Percentiles rank a stretch among this genome's conserved stretches.
Conservation (phyloP, 2,329 filamentous ascomycete species). For the Thermothelomyces thermophilus region DNA sequence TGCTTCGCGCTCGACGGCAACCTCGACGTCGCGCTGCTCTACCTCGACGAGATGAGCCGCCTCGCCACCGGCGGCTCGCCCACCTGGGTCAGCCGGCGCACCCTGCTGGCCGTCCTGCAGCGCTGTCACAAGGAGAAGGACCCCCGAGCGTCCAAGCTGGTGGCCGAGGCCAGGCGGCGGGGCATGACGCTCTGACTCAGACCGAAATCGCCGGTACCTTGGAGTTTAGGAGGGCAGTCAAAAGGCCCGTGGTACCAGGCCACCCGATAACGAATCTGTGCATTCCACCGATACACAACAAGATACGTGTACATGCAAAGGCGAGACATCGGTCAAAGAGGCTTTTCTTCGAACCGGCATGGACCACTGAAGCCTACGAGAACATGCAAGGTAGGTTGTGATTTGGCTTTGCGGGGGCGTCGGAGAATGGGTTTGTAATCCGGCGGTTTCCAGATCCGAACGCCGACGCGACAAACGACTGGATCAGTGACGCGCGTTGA, state of each 20-base stretch:
- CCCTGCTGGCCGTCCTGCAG: conserved; percentile 30
- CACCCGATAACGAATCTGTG: too few species aligned
- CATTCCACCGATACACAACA: too few species aligned
- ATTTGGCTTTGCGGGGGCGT: background rate
- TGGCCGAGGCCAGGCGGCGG: conserved; percentile 29
- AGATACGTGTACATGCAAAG: too few species aligned
- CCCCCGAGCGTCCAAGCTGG: conserved; percentile 28
- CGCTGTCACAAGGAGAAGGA: conserved; percentile 32
- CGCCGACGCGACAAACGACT: conserved; percentile 3
- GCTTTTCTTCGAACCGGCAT: too few species aligned
- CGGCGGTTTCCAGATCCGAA: background rate
- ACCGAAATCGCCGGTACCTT: background rate
- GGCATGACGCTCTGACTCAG: background rate
- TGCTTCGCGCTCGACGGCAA: conserved; percentile 29
- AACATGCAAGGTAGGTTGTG: too few species aligned
- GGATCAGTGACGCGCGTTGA: too few species aligned
- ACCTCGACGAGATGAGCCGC: conserved; percentile 13
- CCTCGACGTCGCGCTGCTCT: conserved; percentile 31
- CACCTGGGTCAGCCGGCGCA: conserved; percentile 30
- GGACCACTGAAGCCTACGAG: too few species aligned
- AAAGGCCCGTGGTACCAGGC: too few species aligned
- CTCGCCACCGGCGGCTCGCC: background rate
- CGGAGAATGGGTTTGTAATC: conserved; percentile 4
- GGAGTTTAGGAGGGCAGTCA: too few species aligned
- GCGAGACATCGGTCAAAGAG: too few species aligned